Percentiles rank a stretch among this genome's conserved stretches.
Conservation (phyloP, 345 rosid species). For the Linum tenue region DNA sequence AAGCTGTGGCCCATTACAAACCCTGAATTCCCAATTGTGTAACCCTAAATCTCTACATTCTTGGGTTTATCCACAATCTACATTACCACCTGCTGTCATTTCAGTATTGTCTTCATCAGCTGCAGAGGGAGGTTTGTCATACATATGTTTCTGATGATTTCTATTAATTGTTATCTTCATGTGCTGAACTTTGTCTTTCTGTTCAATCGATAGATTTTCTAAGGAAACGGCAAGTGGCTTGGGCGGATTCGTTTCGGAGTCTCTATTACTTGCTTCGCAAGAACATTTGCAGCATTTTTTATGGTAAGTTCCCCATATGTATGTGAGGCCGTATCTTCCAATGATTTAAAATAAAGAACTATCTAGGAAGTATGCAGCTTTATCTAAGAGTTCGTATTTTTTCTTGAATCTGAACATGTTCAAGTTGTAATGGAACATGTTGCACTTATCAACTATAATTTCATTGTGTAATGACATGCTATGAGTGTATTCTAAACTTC, state of each 20-base stretch:
- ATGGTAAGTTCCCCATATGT: conserved; percentile 43
- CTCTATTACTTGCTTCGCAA: conserved; percentile 78
- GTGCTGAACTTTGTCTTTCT: conserved; percentile 18
- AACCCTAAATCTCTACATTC: conserved; percentile 58
- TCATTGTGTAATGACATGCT: neutral
- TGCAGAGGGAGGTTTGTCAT: conserved; percentile 56
- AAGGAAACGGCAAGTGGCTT: conserved; percentile 47
- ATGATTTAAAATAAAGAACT: too few relatives aligned
- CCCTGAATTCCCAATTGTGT: conserved; percentile 30
- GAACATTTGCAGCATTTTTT: conserved; percentile 59
- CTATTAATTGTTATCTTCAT: neutral
- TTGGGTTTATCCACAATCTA: conserved; percentile 90
- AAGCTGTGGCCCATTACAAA: conserved; percentile 25
- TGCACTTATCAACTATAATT: neutral
- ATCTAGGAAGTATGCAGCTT: too few relatives aligned
- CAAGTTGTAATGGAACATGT: neutral
- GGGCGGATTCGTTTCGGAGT: conserved; percentile 94
- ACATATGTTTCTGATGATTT: neutral
- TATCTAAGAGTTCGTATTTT: neutral
- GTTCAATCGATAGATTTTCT: conserved; percentile 58
- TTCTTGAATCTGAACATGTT: too few relatives aligned
- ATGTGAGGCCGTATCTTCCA: neutral
- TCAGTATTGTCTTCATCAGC: conserved; percentile 48
- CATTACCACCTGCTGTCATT: conserved; percentile 63
- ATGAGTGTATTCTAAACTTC: neutral